Evolutionary conservation across 163 green algal species (phyloP).

Genomic region (Prototheca wickerhamii): DNA sequence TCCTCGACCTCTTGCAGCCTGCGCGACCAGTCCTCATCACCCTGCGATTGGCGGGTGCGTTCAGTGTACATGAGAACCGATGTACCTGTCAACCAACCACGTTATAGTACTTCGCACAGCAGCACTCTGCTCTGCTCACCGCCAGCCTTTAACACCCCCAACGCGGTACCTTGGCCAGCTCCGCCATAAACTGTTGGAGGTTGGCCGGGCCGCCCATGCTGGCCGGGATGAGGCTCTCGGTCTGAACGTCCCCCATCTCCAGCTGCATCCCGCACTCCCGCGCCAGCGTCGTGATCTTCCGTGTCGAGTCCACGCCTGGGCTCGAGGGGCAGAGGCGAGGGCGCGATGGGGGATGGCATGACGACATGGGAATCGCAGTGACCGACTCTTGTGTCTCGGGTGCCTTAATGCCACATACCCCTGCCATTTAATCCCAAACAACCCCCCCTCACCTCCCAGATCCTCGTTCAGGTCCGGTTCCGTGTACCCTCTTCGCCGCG

Average conservation of each 20-base stretch:
- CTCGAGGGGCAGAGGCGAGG: background rate
- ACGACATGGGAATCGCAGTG: no score
- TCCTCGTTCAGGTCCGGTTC: constrained; percentile 94
- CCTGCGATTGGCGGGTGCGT: constrained; percentile 24
- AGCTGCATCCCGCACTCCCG: constrained; percentile 68
- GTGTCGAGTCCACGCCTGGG: constrained; percentile 66
- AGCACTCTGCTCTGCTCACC: background rate
- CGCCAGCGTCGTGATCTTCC: constrained; percentile 78
- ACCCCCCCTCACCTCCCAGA: constrained; percentile 46
- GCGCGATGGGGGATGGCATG: background rate
- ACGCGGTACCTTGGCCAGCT: constrained; percentile 3
- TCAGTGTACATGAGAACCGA: no score
- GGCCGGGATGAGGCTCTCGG: constrained; percentile 57
- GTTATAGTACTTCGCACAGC: background rate
- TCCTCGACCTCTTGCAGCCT: constrained; percentile 36
- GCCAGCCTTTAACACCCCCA: background rate
- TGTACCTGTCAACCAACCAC: no score
- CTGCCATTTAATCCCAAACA: background rate
- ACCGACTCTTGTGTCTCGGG: background rate
- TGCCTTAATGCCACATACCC: background rate
- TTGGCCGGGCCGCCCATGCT: constrained; percentile 16
- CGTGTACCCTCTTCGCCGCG: constrained; percentile 75
- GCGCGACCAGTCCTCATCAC: constrained; percentile 46
- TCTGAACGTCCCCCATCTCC: constrained; percentile 52
- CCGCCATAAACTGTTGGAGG: background rate